Evolutionary conservation across 306 rosid genomes (phyloP).

Genomic region (Cercis canadensis): DNA sequence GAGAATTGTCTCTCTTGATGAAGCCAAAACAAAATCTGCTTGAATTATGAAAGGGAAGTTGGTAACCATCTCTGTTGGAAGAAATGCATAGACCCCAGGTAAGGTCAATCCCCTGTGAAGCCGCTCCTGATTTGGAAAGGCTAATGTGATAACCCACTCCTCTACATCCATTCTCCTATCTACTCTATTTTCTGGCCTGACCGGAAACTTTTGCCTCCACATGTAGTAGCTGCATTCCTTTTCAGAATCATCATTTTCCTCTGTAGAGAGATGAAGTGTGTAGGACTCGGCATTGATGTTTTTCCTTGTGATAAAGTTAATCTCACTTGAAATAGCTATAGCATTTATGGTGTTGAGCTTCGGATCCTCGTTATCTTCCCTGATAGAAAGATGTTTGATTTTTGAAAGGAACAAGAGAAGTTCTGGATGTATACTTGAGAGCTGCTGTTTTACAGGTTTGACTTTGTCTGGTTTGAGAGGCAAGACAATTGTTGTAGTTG

Average conservation of each 20-base stretch:
- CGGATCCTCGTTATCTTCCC: slow-evolving; percentile 54
- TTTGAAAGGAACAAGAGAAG: slow-evolving; percentile 70
- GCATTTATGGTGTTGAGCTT: slow-evolving; percentile 46
- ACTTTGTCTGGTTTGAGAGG: slow-evolving; percentile 79
- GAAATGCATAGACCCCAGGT: slow-evolving; percentile 73
- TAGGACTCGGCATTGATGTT: slow-evolving; percentile 71
- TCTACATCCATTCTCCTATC: slow-evolving; percentile 67
- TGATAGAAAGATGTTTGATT: slow-evolving; percentile 66
- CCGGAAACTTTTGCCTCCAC: slow-evolving; percentile 80
- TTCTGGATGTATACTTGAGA: slow-evolving; percentile 73
- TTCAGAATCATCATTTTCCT: slow-evolving; percentile 36
- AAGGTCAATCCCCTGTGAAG: slow-evolving; percentile 48
- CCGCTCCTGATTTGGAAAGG: slow-evolving; percentile 66
- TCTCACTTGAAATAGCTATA: slow-evolving; percentile 62
- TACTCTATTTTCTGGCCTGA: slow-evolving; percentile 49
- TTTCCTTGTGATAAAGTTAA: slow-evolving; percentile 50
- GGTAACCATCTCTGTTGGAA: slow-evolving; percentile 81
- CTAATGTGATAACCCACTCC: slow-evolving; percentile 65
- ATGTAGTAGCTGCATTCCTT: slow-evolving; percentile 58
- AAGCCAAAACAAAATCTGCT: too few species aligned
- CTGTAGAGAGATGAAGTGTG: slow-evolving; percentile 58
- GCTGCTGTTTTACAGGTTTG: slow-evolving; percentile 64
- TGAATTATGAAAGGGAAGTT: slow-evolving; percentile 78
- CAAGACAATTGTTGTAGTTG: slow-evolving; percentile 63
- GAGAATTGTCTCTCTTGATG: too few species aligned